Base-by-base conservation (phyloP, 2,329 filamentous ascomycete genomes). In the Penicillium aurantiogriseum region DNA sequence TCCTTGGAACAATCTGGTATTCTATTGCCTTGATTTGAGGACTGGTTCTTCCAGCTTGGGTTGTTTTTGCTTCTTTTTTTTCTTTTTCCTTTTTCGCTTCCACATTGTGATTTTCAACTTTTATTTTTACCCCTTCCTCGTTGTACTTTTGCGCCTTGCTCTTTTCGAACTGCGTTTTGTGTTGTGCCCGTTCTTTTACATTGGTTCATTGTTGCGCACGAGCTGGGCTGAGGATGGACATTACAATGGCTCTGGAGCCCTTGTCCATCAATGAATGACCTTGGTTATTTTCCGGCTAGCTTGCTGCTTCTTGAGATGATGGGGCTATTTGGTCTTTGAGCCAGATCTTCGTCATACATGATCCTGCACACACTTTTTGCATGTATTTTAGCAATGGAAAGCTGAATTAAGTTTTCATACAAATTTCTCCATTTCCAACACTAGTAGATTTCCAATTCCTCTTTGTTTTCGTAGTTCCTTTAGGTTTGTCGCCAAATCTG, bases 331-430 rank as follows among this genome's bases (percentile, higher is more conserved):
- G 39, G 21, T 39, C 27, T 21, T 31, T 55, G 40, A 23, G 19
- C 33, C 51, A 42, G 45, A 42, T 47, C 40, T 49, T 47, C 10
- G 21, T 48, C 42, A 45, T 56, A 19, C 51, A 50, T 54, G 51
- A 47, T 31, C 33, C 33, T 52, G 40, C 54, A 57, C 56, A 48
- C 61, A 60, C 53, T 29, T 40, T 64, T 33, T 58, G 53, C 62
- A 59, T 49, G 60, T 63, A 65, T 50, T 65, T 57, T 65, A 65
- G 60, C 51, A 44, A 40, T 35, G 38, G 35, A 57, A 59, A 59
- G 40, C 47, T 43, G 49, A 63, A 57, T 58, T 47, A 40, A 42
- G 23, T 40, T 50, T 57, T 49, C 29, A 51, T 40, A 58, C 31
- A 51, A 31, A 38, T 7, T 19, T 36, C 31, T 44, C 21, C 23